Base-by-base conservation (phyloP, 2,329 filamentous ascomycete genomes). In the Mycosphaerelloides madeirae region DNA sequence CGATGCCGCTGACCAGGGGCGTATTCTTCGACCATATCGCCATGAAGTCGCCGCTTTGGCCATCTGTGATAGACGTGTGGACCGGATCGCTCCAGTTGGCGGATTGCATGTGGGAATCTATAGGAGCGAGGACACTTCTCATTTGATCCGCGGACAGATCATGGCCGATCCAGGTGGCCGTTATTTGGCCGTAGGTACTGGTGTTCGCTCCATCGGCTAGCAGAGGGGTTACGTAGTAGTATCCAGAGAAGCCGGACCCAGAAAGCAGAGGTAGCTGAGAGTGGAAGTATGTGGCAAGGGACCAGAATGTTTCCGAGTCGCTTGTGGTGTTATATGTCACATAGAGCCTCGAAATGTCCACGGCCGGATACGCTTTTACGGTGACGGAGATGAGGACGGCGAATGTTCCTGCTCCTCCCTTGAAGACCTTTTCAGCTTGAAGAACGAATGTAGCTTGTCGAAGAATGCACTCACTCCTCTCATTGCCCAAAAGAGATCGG, bases 401-500 rank as follows among this genome's bases (percentile, higher is more conserved):
- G 33, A 48, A 48, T 3, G 45, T 48, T n/a, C 31, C 18, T 8
- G 36, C 41, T 8, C 41, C 46, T 16, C 46, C 49, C 41, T 44
- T 16, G 12, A 19, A 19, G 13, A 6, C 15, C 13, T 6, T n/a
- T n/a, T 14, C 31, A 14, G 31, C 13, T 16, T 18, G 34, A 37
- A 4, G 20, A 18, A 4, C 12, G 15, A 14, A n/a, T n/a, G n/a
- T n/a, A n/a, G n/a, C n/a, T n/a, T n/a, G n/a, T n/a, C n/a, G n/a
- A n/a, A n/a, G n/a, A n/a, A 6, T 3, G 14, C 14, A 44, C 47
- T 42, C 37, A 43, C 50, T 4, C 54, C 54, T 25, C 53, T 45
- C 20, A 55, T 20, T 9, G 54, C 54, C 43, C 43, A 55, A 28
- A 55, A 55, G 12, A 57, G 35, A n/a, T 57, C 54, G 13, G 41